Percentiles rank a stretch among this genome's conserved stretches.
Evolutionary conservation across 148 eudicot species (phyloP).

Genomic region (Selenicereus undatus): DNA sequence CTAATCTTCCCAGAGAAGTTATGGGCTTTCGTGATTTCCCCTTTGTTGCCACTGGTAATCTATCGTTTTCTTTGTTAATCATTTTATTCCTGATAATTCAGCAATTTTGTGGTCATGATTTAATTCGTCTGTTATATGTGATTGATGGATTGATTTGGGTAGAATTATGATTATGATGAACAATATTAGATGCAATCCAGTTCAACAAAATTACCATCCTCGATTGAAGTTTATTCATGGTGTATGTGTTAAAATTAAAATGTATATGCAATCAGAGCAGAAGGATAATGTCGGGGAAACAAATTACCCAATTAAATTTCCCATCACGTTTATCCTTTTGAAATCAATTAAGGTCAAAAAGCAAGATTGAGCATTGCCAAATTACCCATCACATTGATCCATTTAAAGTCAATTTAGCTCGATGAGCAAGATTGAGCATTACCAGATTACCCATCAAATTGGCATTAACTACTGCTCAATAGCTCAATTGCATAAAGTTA

Average conservation of each 20-base stretch:
- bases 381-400: background rate
- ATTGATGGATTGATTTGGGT: too few relatives aligned
- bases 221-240: too few relatives aligned
- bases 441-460: background rate
- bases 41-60: constrained; percentile 39
- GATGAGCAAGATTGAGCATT: background rate
- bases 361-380: background rate
- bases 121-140: background rate
- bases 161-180: too few relatives aligned
- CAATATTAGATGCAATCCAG: too few relatives aligned
- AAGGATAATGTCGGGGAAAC: too few relatives aligned
- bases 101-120: background rate
- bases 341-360: background rate
- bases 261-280: too few relatives aligned
- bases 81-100: background rate
- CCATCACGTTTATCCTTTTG: background rate
- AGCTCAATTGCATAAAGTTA: background rate
- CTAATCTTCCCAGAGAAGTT: constrained; percentile 71
- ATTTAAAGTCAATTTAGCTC: background rate
- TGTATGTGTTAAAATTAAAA: too few relatives aligned
- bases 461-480: background rate
- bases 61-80: background rate
- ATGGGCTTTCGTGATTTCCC: constrained; percentile 89
- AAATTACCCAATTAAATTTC: background rate
- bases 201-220: too few relatives aligned